These are phyloP conservation scores for Thalassiosira hispida DNA, from an alignment of 352 stramenopile genomes.

Conservation along the genomic window DNA sequence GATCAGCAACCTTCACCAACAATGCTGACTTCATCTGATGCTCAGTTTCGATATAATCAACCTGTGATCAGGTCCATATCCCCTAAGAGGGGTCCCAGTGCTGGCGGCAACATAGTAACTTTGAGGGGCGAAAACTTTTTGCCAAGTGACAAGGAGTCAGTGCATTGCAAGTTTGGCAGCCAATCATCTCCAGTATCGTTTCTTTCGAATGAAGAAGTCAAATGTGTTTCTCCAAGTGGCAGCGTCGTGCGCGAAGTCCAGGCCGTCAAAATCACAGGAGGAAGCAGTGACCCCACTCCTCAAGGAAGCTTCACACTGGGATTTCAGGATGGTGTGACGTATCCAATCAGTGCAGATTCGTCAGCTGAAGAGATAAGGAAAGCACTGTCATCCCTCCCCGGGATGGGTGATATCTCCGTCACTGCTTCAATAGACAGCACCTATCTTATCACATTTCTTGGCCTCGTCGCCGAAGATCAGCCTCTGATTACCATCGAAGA, in stretches of 20 bases:
- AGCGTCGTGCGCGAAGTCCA: constrained; percentile 19
- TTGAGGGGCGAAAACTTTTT: constrained; percentile 32
- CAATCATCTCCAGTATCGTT: constrained; percentile 22
- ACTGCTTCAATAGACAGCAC: not conserved
- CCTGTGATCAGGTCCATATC: constrained; percentile 20
- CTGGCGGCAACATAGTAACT: constrained; percentile 31
- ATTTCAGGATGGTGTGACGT: constrained; percentile 3
- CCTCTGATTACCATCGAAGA: constrained; percentile 9
- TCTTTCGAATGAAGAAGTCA: constrained; percentile 36
- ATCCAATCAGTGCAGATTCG: constrained; percentile 12
- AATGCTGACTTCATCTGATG: constrained; percentile 13
- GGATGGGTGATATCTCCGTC: constrained; percentile 6
- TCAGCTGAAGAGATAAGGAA: not conserved
- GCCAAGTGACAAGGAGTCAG: not conserved
- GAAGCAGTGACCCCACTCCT: not conserved
- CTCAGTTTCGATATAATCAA: constrained; percentile 30
- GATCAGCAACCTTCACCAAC: constrained; percentile 7
- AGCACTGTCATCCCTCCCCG: constrained; percentile 10
- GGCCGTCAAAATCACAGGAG: not conserved
- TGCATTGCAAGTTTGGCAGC: constrained; percentile 33
- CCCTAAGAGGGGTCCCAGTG: constrained; percentile 1
- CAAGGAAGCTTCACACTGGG: constrained; percentile 1
- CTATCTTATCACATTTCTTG: constrained; percentile 18
- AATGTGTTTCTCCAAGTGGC: constrained; percentile 15
- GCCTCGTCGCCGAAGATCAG: constrained; percentile 14